A percentile compares a stretch with the other conserved stretches of the same genome.
Evolutionary conservation across 2,329 filamentous ascomycete species (phyloP).

Genomic region (Decorospora gaudefroyi): DNA sequence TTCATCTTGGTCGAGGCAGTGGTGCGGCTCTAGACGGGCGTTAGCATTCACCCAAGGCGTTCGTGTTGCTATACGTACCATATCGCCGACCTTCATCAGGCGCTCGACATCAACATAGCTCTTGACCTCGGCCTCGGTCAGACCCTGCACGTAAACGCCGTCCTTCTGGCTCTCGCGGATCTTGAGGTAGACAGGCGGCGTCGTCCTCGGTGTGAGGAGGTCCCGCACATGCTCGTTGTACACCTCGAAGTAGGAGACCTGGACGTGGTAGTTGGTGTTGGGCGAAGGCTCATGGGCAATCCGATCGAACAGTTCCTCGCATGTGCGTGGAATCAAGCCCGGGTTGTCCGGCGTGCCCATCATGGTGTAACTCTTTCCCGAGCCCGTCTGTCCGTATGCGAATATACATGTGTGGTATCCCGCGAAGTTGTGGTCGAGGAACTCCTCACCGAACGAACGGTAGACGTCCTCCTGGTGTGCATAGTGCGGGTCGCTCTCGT

Average conservation of each 20-base stretch:
- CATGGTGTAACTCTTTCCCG: constrained; percentile 97
- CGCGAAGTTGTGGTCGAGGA: constrained; percentile 98
- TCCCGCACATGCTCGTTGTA: constrained; percentile 99
- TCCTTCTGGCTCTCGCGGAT: constrained; percentile 95
- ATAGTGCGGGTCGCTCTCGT: constrained; percentile 78
- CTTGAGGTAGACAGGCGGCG: constrained; percentile 88
- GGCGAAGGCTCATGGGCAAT: constrained; percentile 84
- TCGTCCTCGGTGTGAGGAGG: constrained; percentile 78
- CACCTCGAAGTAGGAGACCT: constrained; percentile 98
- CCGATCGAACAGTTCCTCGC: constrained; percentile 91
- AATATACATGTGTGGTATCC: constrained; percentile 99
- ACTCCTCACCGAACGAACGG: constrained; percentile 90
- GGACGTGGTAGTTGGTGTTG: constrained; percentile 94
- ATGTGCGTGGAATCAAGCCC: constrained; percentile 91
- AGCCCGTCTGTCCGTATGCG: constrained; percentile 96
- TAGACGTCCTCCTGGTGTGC: constrained; percentile 93
- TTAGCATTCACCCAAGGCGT: constrained; percentile 12
- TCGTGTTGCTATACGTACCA: constrained; percentile 39
- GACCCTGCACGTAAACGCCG: constrained; percentile 93
- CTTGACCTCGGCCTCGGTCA: constrained; percentile 90
- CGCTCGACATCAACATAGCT: constrained; percentile 85
- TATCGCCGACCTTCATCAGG: constrained; percentile 87
- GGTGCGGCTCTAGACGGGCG: constrained; percentile 66
- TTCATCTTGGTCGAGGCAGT: constrained; percentile 98
- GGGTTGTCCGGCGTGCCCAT: constrained; percentile 88